Evolutionary conservation across 139 green algal species (phyloP).

Genomic region (Haematococcus lacustris): DNA sequence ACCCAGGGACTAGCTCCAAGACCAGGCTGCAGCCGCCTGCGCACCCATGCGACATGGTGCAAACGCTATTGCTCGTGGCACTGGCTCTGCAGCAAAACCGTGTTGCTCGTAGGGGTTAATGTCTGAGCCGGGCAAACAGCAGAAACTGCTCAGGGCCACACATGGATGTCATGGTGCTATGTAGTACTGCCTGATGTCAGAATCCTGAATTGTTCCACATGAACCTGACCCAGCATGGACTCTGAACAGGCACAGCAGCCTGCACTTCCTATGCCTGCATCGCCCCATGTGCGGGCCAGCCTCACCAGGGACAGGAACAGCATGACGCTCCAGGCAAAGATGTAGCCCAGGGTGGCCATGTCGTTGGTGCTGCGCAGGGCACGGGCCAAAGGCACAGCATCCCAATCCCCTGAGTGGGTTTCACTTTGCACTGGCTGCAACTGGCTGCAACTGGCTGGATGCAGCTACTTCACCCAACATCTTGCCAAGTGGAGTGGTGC

Average conservation of each 20-base stretch:
- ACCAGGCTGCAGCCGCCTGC: background rate
- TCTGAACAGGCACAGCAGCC: too few relatives aligned
- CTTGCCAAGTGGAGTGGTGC: slow-evolving; percentile 6
- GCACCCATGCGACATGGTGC: background rate
- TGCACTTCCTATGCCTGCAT: too few relatives aligned
- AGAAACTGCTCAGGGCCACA: background rate
- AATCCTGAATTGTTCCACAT: background rate
- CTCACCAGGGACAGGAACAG: slow-evolving; percentile 20
- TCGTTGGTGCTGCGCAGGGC: slow-evolving; percentile 16
- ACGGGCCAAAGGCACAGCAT: too few relatives aligned
- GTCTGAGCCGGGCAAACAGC: background rate
- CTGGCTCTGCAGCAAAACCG: background rate
- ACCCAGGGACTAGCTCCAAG: background rate
- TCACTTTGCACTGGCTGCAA: too few relatives aligned
- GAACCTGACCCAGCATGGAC: too few relatives aligned
- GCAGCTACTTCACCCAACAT: background rate
- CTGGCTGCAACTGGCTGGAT: background rate
- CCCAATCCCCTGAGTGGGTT: too few relatives aligned
- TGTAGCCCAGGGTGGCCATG: slow-evolving; percentile 17
- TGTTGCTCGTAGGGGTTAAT: background rate
- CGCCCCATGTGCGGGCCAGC: background rate
- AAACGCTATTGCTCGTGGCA: background rate
- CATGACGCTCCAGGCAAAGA: slow-evolving; percentile 4
- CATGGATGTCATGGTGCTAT: background rate
- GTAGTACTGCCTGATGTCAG: background rate